A percentile compares a stretch with the other conserved stretches of the same genome.
Evolutionary conservation across 805 yeast genomes (phyloP).

Genomic region (Metschnikowia proteae): DNA sequence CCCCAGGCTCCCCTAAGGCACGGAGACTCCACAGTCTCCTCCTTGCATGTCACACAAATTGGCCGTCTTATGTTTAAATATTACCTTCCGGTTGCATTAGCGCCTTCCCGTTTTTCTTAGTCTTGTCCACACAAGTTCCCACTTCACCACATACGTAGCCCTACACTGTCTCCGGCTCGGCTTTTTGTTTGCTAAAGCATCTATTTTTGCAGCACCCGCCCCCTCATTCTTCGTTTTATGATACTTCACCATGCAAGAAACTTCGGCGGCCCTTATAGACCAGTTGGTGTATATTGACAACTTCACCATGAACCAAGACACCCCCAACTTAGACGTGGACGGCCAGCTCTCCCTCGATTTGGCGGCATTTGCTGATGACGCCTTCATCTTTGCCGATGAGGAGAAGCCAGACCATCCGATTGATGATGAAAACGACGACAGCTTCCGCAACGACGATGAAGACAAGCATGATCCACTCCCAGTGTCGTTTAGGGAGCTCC

Average conservation of each 20-base stretch:
- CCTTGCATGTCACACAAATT: background rate
- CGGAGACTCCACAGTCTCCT: constrained; percentile 10
- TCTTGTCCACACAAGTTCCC: too few species aligned
- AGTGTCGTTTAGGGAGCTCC: background rate
- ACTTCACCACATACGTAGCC: too few species aligned
- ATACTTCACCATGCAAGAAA: constrained; percentile 16
- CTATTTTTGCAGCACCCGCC: too few species aligned
- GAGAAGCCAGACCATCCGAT: constrained; percentile 51
- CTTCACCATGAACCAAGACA: constrained; percentile 46
- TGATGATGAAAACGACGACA: constrained; percentile 16
- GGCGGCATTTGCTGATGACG: constrained; percentile 79
- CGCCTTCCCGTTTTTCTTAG: background rate
- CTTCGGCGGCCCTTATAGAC: constrained; percentile 53
- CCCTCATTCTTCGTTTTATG: background rate
- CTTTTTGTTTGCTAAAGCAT: too few species aligned
- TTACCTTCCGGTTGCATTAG: background rate
- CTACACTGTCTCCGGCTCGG: too few species aligned
- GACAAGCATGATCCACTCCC: background rate
- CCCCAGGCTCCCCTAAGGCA: background rate
- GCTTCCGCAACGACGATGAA: background rate
- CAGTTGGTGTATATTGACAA: constrained; percentile 79
- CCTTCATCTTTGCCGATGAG: constrained; percentile 78
- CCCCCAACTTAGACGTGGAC: constrained; percentile 39
- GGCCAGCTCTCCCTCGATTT: constrained; percentile 50
- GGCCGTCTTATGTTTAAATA: constrained; percentile 2